Conservation (phyloP, 306 rosid species). For the Quercus parvula region DNA sequence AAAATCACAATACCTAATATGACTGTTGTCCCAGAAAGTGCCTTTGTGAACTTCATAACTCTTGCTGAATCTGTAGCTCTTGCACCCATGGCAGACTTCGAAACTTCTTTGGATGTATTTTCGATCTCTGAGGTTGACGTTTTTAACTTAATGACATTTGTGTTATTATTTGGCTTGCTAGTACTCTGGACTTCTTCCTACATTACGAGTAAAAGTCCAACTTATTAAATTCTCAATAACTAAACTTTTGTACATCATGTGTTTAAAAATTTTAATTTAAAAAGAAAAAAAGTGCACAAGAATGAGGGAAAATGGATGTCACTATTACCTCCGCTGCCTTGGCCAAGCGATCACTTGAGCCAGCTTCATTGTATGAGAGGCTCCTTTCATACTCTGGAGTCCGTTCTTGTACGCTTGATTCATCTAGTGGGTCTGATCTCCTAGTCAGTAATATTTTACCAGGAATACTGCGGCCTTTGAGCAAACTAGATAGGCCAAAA, state of each 20-base stretch:
- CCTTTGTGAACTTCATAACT: conserved; percentile 74
- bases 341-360: conserved; percentile 51
- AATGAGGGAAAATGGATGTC: neutral
- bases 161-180: conserved; percentile 33
- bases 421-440: conserved; percentile 46
- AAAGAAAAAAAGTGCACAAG: neutral
- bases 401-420: conserved; percentile 33
- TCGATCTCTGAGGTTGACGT: conserved; percentile 38
- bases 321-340: conserved; percentile 53
- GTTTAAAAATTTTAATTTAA: neutral
- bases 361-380: conserved; percentile 53
- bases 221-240: neutral
- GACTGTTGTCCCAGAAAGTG: conserved; percentile 73
- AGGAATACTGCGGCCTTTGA: conserved; percentile 91
- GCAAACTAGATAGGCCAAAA: conserved; percentile 52
- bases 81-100: conserved; percentile 57
- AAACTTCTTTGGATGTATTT: conserved; percentile 44
- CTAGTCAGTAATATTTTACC: conserved; percentile 80
- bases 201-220: conserved; percentile 22
- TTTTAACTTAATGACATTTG: conserved; percentile 47
- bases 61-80: conserved; percentile 95
- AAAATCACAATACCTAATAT: conserved; percentile 54
- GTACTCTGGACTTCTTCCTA: conserved; percentile 60
- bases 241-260: neutral
- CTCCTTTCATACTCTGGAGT: conserved; percentile 56